These are phyloP conservation scores for Holtermanniella nyarrowii DNA, from an alignment of 768 basidiomycete species.

Conservation along the genomic window DNA sequence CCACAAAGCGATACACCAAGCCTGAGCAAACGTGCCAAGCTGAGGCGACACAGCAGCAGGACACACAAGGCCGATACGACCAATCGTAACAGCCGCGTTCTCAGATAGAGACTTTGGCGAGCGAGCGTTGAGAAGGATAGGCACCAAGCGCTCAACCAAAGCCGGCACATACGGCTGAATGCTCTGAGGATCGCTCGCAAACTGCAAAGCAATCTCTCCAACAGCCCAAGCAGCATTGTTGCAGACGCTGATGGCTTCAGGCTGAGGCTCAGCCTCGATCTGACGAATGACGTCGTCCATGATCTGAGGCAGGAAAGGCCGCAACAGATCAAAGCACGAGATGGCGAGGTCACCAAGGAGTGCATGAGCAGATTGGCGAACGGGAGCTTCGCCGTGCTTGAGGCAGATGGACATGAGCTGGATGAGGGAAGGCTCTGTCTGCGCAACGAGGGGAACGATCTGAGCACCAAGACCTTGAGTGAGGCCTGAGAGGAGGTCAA, in stretches of 20 bases:
- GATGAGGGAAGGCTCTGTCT: slow-evolving; percentile 65
- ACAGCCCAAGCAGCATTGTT: slow-evolving; percentile 99
- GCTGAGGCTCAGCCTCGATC: slow-evolving; percentile 82
- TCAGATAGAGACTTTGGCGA: slow-evolving; percentile 89
- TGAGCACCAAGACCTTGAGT: slow-evolving; percentile 81
- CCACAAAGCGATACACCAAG: slow-evolving; percentile 93
- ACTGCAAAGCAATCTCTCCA: slow-evolving; percentile 90
- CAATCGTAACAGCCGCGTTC: slow-evolving; percentile 97
- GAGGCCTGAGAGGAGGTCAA: slow-evolving; percentile 91
- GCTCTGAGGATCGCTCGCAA: slow-evolving; percentile 38
- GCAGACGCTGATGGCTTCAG: slow-evolving; percentile 90
- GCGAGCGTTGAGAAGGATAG: slow-evolving; percentile 83
- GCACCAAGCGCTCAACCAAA: slow-evolving; percentile 76
- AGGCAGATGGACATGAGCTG: slow-evolving; percentile 75
- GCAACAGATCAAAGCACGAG: slow-evolving; percentile 77
- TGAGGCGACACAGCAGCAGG: slow-evolving; percentile 80
- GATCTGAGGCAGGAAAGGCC: slow-evolving; percentile 74
- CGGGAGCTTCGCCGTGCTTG: slow-evolving; percentile 87
- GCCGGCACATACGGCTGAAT: slow-evolving; percentile 82
- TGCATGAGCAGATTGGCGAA: slow-evolving; percentile 95
- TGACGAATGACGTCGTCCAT: slow-evolving; percentile 83
- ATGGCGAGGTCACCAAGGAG: slow-evolving; percentile 96
- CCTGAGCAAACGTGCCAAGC: slow-evolving; percentile 77
- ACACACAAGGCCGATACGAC: slow-evolving; percentile 87
- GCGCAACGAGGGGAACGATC: slow-evolving; percentile 62